Evolutionary conservation across 2,329 filamentous ascomycete genomes (phyloP).

Genomic region (Exophiala sp.): DNA sequence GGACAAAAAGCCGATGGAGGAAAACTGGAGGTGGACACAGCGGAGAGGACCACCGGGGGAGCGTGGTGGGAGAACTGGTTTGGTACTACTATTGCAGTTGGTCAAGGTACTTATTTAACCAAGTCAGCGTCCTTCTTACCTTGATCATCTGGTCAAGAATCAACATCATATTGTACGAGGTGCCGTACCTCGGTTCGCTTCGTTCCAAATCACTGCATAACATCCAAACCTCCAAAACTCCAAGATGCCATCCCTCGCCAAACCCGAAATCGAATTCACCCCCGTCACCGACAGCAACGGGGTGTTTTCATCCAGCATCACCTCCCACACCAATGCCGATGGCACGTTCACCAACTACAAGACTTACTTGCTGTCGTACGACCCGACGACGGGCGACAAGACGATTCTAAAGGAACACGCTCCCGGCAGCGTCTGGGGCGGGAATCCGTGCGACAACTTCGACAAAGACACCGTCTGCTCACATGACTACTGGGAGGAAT

Average conservation of each 20-base stretch:
- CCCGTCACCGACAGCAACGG: conserved; percentile 2
- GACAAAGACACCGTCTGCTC: conserved; percentile 10
- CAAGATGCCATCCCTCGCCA: conserved; percentile 3
- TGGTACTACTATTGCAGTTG: no score
- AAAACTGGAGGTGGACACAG: background rate
- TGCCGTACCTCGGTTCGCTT: no score
- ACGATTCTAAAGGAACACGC: conserved; percentile 7
- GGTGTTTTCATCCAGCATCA: conserved; percentile 4
- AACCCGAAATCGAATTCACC: conserved; percentile 6
- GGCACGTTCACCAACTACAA: conserved; percentile 3
- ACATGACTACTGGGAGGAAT: conserved; percentile 9
- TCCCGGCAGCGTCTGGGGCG: conserved; percentile 6
- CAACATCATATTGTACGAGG: no score
- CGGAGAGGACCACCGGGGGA: no score
- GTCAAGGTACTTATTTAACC: no score
- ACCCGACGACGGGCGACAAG: conserved; percentile 5
- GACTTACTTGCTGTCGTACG: conserved; percentile 3
- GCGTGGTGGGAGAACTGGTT: no score
- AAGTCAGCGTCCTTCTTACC: no score
- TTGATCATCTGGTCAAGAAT: no score
- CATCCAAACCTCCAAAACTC: background rate
- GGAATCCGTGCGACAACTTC: conserved; percentile 5
- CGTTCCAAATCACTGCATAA: background rate
- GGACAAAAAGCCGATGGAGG: background rate
- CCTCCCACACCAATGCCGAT: background rate